A percentile compares a stretch with the other conserved stretches of the same genome.
These are phyloP conservation scores for Saccharomyces pastorianus DNA, from an alignment of 1,139 yeast genomes.

Conservation along the genomic window DNA sequence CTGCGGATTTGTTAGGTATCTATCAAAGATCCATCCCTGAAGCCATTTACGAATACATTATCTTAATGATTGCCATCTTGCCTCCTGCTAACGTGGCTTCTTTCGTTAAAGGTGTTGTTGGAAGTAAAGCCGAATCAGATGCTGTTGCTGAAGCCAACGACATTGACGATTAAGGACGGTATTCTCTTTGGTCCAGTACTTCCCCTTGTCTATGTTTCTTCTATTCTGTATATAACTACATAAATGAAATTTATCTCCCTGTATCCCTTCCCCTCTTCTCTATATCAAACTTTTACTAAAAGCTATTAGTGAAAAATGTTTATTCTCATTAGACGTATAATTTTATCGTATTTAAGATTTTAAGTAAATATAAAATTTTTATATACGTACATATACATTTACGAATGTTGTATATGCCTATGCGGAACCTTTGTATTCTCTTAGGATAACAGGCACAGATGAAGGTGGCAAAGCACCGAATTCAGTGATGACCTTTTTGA, in stretches of 20 bases:
- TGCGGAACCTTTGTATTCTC: slow-evolving; percentile 65
- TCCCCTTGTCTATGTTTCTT: slow-evolving; percentile 1
- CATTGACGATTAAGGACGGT: slow-evolving; percentile 19
- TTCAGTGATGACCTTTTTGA: slow-evolving; percentile 91
- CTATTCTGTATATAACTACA: neutral
- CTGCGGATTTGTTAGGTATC: slow-evolving; percentile 79
- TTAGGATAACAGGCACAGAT: slow-evolving; percentile 89
- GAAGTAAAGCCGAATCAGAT: slow-evolving; percentile 16
- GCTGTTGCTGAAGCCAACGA: slow-evolving; percentile 15
- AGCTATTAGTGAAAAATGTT: neutral
- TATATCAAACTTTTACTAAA: neutral
- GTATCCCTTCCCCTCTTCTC: neutral
- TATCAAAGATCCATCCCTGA: slow-evolving; percentile 84
- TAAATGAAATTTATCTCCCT: neutral
- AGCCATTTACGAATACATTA: slow-evolving; percentile 70
- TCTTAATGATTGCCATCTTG: slow-evolving; percentile 79
- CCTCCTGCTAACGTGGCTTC: slow-evolving; percentile 79
- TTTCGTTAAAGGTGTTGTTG: slow-evolving; percentile 44
- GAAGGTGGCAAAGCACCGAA: slow-evolving; percentile 95
- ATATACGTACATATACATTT: neutral
- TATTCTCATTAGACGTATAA: neutral
- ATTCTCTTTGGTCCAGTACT: neutral
- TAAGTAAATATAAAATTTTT: neutral
- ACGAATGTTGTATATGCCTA: slow-evolving; percentile 5
- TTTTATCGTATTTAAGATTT: neutral